Evolutionary conservation across 768 basidiomycete genomes (phyloP), one percentile per base, ranked within the genome.

Genomic region (Suillus bovinus): DNA sequence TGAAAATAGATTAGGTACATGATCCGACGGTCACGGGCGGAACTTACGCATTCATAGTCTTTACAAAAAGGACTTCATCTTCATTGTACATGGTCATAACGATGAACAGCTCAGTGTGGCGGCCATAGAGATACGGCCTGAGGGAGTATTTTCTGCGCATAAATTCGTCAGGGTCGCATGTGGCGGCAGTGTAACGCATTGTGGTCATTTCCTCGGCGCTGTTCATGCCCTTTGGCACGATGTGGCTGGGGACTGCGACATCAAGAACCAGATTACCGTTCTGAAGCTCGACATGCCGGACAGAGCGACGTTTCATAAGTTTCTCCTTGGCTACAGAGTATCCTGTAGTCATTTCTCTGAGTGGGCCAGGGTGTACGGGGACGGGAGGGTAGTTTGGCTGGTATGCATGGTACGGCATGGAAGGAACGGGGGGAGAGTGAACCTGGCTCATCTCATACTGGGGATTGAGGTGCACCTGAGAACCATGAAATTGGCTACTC

Each of bases 1-100:
- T 90, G 63, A 11, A 60, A 57, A 61, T 52, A 62, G 54, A 61
- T 64, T 61, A 66, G 36, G 36, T 16, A 55, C 59, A 49, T 50
- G 64, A 61, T 36, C 24, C 38, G 33, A 41, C 27, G 20, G 59
- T 14, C 7, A 47, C 60, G 49, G 58, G 27, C 5, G 27, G 46
- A 47, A 80, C 88, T 69, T 70, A 89, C 88, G 90, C 85, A 67
- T 93, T 93, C 90, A 94, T 93, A 13, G 92, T 94, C 70, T 81
- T 84, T 70, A 80, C 79, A 72, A 93, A 93, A 31, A 92, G 79
- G 10, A 87, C 79, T 70, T 93, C 90, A 70, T 93, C 92, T 78
- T 97, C 94, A 72, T 96, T 96, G 74, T 93, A 93, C 93, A 96
- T 96, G 49, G 94, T 96, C 87, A 96, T 92, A 46, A 96, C 94